phyloP scores from a whole-genome alignment of 2,329 filamentous ascomycete species.

The Neopestalotiopsis rosae region DNA sequence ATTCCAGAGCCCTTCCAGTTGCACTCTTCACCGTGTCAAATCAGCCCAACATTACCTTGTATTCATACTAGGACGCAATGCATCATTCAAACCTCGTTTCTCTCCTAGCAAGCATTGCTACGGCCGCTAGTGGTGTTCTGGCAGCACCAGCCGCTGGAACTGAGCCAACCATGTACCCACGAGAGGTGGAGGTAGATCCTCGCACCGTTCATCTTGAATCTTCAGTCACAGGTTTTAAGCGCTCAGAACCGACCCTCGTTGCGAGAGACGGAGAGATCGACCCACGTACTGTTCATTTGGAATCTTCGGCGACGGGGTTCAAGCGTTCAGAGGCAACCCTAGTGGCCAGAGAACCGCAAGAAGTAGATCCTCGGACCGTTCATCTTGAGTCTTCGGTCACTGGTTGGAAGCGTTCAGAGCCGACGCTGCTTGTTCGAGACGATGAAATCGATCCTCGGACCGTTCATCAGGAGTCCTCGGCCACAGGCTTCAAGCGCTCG shows the following conservation, averaged over 20 bases:
- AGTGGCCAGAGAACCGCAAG: not conserved
- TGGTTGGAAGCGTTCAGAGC: not conserved
- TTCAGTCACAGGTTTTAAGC: slow-evolving; percentile 6
- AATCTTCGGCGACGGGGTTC: not conserved
- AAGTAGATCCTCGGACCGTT: not conserved
- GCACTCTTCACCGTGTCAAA: not conserved
- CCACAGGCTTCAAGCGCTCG: not conserved
- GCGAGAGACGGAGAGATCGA: not conserved
- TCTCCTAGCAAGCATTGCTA: not conserved
- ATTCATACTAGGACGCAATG: not conserved
- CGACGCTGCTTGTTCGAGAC: not conserved
- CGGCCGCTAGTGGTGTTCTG: not conserved
- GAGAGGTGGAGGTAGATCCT: not conserved
- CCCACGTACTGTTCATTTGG: not conserved
- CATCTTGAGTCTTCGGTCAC: not conserved
- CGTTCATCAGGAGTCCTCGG: not conserved
- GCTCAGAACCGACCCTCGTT: not conserved
- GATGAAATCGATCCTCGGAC: too few species aligned
- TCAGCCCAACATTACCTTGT: not conserved
- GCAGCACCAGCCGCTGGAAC: slow-evolving; percentile 6
- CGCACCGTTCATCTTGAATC: not conserved
- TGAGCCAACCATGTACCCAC: not conserved
- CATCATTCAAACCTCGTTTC: not conserved
- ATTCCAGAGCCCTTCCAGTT: not conserved
- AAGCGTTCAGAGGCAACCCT: not conserved